Percentiles rank a stretch among this genome's conserved stretches.
phyloP scores from a whole-genome alignment of 768 basidiomycete species.

The Hericium coralloides region DNA sequence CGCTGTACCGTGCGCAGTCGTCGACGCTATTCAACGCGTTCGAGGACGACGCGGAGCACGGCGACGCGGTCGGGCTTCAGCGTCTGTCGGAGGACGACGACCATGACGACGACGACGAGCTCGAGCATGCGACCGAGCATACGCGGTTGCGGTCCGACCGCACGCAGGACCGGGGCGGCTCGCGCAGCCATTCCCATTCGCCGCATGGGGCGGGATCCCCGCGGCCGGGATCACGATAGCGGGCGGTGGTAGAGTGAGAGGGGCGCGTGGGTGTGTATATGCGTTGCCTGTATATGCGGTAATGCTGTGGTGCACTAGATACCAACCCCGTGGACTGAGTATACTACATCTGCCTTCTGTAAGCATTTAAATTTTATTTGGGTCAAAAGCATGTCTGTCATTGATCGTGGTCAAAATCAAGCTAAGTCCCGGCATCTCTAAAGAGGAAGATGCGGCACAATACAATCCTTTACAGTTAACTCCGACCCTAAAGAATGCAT shows the following conservation, averaged over 20 bases:
- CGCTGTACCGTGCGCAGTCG: slow-evolving; percentile 52
- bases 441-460: too few relatives aligned
- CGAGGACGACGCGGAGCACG: slow-evolving; percentile 31
- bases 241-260: background rate
- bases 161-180: background rate
- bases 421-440: too few relatives aligned
- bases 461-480: too few relatives aligned
- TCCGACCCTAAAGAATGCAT: too few relatives aligned
- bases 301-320: background rate
- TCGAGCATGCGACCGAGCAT: slow-evolving; percentile 32
- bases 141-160: background rate
- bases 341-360: slow-evolving; percentile 1
- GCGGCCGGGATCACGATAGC: background rate
- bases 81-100: slow-evolving; percentile 59
- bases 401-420: too few relatives aligned
- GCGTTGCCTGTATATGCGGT: too few relatives aligned
- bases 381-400: background rate
- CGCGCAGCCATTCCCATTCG: background rate
- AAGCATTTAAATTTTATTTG: background rate
- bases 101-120: slow-evolving; percentile 31
- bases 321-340: background rate
- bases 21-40: slow-evolving; percentile 70
- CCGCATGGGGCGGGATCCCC: background rate
- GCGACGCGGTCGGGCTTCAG: slow-evolving; percentile 46
- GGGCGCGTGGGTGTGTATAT: background rate